A percentile compares a stretch with the other conserved stretches of the same genome.
These are phyloP conservation scores for Mucor racemosus DNA, from an alignment of 371 early-diverging fungal species.

Conservation along the genomic window DNA sequence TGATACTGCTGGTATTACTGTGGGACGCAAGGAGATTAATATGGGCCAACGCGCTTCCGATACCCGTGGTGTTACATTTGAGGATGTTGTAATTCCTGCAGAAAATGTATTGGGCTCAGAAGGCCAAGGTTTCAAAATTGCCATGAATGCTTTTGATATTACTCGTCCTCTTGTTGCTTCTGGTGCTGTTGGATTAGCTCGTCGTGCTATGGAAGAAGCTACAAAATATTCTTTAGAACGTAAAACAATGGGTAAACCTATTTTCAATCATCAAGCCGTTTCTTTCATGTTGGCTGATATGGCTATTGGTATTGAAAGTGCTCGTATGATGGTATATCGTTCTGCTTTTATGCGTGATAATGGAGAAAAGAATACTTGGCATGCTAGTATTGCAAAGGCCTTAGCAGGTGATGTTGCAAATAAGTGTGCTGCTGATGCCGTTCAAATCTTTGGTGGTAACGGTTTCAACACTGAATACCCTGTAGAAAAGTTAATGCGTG, in stretches of 20 bases:
- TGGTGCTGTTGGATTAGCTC: conserved; percentile 91
- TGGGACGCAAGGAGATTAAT: conserved; percentile 96
- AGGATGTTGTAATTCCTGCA: conserved; percentile 91
- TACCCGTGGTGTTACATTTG: conserved; percentile 95
- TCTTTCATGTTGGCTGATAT: conserved; percentile 97
- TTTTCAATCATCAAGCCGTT: conserved; percentile 91
- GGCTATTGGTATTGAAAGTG: conserved; percentile 89
- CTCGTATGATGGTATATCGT: conserved; percentile 86
- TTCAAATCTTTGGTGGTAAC: conserved; percentile 97
- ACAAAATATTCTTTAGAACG: conserved; percentile 88
- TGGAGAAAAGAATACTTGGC: conserved; percentile 88
- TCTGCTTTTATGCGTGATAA: conserved; percentile 88
- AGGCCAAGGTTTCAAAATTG: conserved; percentile 94
- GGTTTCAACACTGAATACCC: conserved; percentile 90
- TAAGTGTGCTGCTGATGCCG: conserved; percentile 94
- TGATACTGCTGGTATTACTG: conserved; percentile 84
- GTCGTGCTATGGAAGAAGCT: conserved; percentile 95
- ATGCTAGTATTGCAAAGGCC: conserved; percentile 94
- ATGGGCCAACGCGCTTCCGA: conserved; percentile 96
- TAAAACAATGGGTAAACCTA: conserved; percentile 95
- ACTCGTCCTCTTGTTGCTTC: conserved; percentile 93
- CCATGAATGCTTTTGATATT: conserved; percentile 97
- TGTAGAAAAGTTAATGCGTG: conserved; percentile 91
- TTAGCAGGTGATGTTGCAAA: conserved; percentile 95
- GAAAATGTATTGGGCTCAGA: conserved; percentile 80